Base-by-base conservation (phyloP, 2,329 filamentous ascomycete genomes). In the Fusarium sambucinum region DNA sequence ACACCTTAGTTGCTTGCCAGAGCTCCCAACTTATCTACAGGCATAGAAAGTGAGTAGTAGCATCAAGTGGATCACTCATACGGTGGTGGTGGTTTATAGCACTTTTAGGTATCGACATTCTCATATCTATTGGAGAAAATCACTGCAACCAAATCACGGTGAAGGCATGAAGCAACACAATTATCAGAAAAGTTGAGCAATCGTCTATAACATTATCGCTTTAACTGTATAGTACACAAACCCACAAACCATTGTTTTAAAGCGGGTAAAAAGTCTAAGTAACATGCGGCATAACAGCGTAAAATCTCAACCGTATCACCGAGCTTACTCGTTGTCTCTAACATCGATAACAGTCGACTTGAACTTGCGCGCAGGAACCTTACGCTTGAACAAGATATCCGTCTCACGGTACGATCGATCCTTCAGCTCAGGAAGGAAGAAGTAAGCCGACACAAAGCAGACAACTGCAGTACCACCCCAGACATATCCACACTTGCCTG, bases 321-420 rank as follows among this genome's bases (percentile, higher is more conserved):
- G 5, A 17, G 7, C 4, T 21, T 89, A 90, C 81, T 89, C 85
- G 76, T 91, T 87, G 71, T 89, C 88, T 16, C 84, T 76, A 57
- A 89, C 77, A 73, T 89, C 85, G 74, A 91, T 73, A 1, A 79
- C 77, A 0, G 86, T 87, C 75, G 84, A 75, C 77, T 82, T 85
- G 83, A 82, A 86, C 73, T 87, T 75, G 73, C 87, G 83, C 62
- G 87, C 86, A 1, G 78, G 80, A 41, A 88, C 75, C 54, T 77
- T 76, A 70, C 87, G 85, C 47, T 80, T 81, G 80, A 87, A 88
- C 73, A 87, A 53, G 68, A 88, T 87, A 74, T 89, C 87, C 66
- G 87, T 86, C 80, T 89, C 87, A 56, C 86, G 86, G 78, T 82
- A 89, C 17, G 86, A 85, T 14, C 84, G 80, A 67, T 78, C 72